Evolutionary conservation across 495 filamentous ascomycete genomes (phyloP).

Genomic region (Bombardia bombarda): DNA sequence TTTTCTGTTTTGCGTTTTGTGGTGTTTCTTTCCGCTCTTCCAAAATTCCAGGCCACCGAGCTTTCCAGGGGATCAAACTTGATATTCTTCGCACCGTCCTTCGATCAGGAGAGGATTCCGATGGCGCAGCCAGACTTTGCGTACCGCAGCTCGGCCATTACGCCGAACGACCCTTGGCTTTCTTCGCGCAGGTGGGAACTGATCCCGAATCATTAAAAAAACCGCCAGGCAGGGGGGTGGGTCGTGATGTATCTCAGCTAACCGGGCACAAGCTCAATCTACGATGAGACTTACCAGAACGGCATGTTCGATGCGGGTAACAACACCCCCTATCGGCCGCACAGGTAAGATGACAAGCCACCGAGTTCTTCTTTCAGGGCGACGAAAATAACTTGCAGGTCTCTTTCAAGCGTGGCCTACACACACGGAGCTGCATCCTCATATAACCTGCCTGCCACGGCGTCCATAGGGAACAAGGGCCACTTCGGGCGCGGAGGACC

Average conservation of each 20-base stretch:
- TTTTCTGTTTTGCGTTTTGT: constrained; percentile 16
- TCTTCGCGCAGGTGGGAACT: constrained; percentile 41
- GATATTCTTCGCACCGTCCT: constrained; percentile 2
- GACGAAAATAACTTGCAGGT: constrained; percentile 32
- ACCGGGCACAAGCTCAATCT: constrained; percentile 31
- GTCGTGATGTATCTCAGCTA: constrained; percentile 13
- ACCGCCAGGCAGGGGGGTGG: constrained; percentile 8
- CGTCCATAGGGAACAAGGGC: constrained; percentile 9
- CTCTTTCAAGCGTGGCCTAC: constrained; percentile 32
- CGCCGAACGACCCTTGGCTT: constrained; percentile 37
- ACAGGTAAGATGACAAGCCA: constrained; percentile 37
- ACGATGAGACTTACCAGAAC: constrained; percentile 28
- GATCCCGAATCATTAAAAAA: constrained; percentile 16
- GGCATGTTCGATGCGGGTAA: constrained; percentile 23
- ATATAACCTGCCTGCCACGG: constrained; percentile 26
- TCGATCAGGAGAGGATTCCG: constrained; percentile 4
- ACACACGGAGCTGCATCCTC: constrained; percentile 27
- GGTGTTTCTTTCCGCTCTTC: constrained; percentile 5
- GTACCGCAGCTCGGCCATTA: constrained; percentile 29
- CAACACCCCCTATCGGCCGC: constrained; percentile 29
- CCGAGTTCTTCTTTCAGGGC: constrained; percentile 12
- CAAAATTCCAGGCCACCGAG: constrained; percentile 5
- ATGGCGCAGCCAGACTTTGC: constrained; percentile 38
- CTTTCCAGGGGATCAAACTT: constrained; percentile 1
- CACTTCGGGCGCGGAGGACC: constrained; percentile 18